A percentile compares a stretch with the other conserved stretches of the same genome.
Evolutionary conservation across 2,329 filamentous ascomycete species (phyloP).

Genomic region (Diplocarpon mali): DNA sequence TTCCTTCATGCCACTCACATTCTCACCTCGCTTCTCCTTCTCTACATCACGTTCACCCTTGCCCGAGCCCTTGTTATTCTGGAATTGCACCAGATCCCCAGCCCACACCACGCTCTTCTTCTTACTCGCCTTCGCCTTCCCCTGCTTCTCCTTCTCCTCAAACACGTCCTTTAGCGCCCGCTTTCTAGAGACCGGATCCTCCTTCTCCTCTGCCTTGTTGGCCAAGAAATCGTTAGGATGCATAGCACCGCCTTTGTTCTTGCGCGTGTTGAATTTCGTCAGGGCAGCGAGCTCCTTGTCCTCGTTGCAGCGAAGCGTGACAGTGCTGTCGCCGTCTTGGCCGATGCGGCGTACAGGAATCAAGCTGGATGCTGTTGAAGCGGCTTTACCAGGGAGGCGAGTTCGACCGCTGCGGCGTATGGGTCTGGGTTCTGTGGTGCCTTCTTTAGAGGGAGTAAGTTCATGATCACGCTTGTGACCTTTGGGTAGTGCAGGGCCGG

Average conservation of each 20-base stretch:
- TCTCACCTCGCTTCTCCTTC: not conserved
- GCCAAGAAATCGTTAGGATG: slow-evolving; percentile 23
- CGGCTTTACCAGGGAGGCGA: slow-evolving; percentile 22
- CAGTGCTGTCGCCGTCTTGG: slow-evolving; percentile 23
- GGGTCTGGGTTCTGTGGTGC: slow-evolving; percentile 14
- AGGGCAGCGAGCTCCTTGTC: slow-evolving; percentile 34
- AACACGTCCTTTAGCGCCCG: slow-evolving; percentile 26
- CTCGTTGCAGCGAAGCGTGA: slow-evolving; percentile 26
- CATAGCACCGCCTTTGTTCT: slow-evolving; percentile 33
- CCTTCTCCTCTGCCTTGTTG: slow-evolving; percentile 30
- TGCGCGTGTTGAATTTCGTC: slow-evolving; percentile 35
- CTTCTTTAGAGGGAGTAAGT: slow-evolving; percentile 11
- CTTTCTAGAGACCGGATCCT: slow-evolving; percentile 30
- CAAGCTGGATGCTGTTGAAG: slow-evolving; percentile 21
- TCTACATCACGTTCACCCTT: slow-evolving; percentile 13
- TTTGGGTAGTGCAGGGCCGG: slow-evolving; percentile 13
- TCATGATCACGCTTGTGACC: slow-evolving; percentile 11
- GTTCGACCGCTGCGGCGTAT: slow-evolving; percentile 26
- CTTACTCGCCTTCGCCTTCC: slow-evolving; percentile 19
- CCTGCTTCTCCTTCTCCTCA: slow-evolving; percentile 25
- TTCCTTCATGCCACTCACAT: not conserved
- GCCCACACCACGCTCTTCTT: slow-evolving; percentile 25
- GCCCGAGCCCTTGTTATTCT: slow-evolving; percentile 17
- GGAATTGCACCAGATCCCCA: slow-evolving; percentile 24
- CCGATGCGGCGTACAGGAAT: slow-evolving; percentile 26